Percentiles rank a stretch among this genome's conserved stretches.
These are phyloP conservation scores for Amanita fuliginea DNA, from an alignment of 768 basidiomycete species.

Conservation along the genomic window DNA sequence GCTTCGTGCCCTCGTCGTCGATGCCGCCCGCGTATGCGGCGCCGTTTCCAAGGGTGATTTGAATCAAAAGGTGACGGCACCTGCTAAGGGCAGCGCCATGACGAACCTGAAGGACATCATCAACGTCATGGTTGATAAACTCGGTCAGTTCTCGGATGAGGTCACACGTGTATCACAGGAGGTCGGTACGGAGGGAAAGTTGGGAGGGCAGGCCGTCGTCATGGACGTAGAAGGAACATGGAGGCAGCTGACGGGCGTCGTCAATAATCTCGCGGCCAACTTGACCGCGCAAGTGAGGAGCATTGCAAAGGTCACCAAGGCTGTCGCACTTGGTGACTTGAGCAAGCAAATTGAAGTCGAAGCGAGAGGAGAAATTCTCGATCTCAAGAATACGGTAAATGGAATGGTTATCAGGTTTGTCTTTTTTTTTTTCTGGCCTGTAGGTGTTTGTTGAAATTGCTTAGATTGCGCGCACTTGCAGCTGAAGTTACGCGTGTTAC, in stretches of 20 bases:
- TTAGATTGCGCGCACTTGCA: slow-evolving; percentile 45
- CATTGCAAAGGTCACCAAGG: slow-evolving; percentile 88
- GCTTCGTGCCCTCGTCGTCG: slow-evolving; percentile 77
- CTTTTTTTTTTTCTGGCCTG: neutral
- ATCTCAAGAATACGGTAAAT: slow-evolving; percentile 60
- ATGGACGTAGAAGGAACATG: slow-evolving; percentile 87
- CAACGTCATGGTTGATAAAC: slow-evolving; percentile 54
- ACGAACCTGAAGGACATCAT: slow-evolving; percentile 73
- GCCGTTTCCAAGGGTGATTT: slow-evolving; percentile 70
- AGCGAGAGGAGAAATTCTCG: slow-evolving; percentile 81
- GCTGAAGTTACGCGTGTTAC: slow-evolving; percentile 81
- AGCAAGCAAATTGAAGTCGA: slow-evolving; percentile 89
- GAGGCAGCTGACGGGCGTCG: slow-evolving; percentile 73
- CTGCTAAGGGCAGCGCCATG: slow-evolving; percentile 72
- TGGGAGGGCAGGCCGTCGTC: slow-evolving; percentile 81
- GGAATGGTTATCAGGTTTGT: slow-evolving; percentile 39
- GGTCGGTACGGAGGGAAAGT: slow-evolving; percentile 77
- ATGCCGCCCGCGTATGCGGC: slow-evolving; percentile 72
- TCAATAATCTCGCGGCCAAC: slow-evolving; percentile 75
- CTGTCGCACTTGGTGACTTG: slow-evolving; percentile 84
- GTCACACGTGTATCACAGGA: slow-evolving; percentile 80
- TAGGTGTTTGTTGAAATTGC: neutral
- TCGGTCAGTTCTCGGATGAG: slow-evolving; percentile 85
- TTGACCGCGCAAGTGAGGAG: slow-evolving; percentile 76
- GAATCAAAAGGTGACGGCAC: slow-evolving; percentile 70